Evolutionary conservation across 371 early-diverging fungal species (phyloP).

Genomic region (Mortierella sp.): DNA sequence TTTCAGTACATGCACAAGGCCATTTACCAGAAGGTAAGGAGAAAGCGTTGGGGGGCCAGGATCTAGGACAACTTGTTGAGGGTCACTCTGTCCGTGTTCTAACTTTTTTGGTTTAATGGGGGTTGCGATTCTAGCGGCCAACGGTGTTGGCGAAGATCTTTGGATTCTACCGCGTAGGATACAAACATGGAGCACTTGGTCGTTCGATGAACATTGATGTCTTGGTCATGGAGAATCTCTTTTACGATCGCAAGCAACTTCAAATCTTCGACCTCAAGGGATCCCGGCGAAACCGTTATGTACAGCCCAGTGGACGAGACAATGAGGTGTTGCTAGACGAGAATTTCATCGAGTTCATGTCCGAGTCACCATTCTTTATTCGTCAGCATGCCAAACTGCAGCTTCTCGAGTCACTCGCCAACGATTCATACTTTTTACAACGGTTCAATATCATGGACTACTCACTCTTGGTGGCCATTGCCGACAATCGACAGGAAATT

Average conservation of each 20-base stretch:
- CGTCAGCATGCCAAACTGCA: slow-evolving; percentile 87
- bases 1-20: slow-evolving; percentile 91
- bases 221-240: slow-evolving; percentile 95
- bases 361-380: slow-evolving; percentile 88
- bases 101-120: too few relatives aligned
- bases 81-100: too few relatives aligned
- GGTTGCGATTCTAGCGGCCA: slow-evolving; percentile 63
- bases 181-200: slow-evolving; percentile 83
- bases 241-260: slow-evolving; percentile 79
- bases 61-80: too few relatives aligned
- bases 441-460: slow-evolving; percentile 96
- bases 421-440: slow-evolving; percentile 91
- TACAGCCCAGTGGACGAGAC: slow-evolving; percentile 83
- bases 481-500: slow-evolving; percentile 82
- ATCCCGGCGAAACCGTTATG: slow-evolving; percentile 92
- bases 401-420: slow-evolving; percentile 81
- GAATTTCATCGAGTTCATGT: slow-evolving; percentile 88
- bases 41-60: background rate
- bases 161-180: slow-evolving; percentile 90
- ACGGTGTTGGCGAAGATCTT: slow-evolving; percentile 93
- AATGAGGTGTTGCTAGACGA: slow-evolving; percentile 93
- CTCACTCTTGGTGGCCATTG: slow-evolving; percentile 87
- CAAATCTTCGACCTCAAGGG: slow-evolving; percentile 96
- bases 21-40: slow-evolving; percentile 75
- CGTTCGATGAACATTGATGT: slow-evolving; percentile 89